Evolutionary conservation across 2,329 filamentous ascomycete genomes (phyloP).

Genomic region (Alternaria arbusti): DNA sequence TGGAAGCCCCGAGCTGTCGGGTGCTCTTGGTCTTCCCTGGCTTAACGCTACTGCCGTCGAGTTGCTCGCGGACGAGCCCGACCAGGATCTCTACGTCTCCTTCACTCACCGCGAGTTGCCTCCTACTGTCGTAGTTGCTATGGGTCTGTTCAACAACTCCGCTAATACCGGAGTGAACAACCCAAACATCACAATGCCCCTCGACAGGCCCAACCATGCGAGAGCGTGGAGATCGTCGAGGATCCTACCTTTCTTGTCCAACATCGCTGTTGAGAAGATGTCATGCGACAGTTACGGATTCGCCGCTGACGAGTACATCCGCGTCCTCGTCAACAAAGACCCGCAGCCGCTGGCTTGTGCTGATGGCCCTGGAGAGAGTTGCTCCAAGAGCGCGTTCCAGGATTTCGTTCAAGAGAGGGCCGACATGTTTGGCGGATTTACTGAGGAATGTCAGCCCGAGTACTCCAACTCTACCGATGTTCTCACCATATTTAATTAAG

Average conservation of each 20-base stretch:
- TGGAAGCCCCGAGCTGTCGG: constrained; percentile 60
- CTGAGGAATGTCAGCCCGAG: constrained; percentile 51
- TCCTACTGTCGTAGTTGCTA: constrained; percentile 69
- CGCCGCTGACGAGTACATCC: constrained; percentile 57
- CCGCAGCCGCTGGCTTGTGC: constrained; percentile 58
- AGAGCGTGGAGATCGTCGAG: constrained; percentile 69
- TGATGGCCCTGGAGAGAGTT: constrained; percentile 60
- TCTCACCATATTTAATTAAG: constrained; percentile 27
- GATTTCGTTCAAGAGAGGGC: constrained; percentile 53
- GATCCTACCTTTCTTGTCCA: constrained; percentile 69
- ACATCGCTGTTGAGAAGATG: constrained; percentile 70
- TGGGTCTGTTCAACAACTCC: constrained; percentile 75
- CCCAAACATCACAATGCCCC: constrained; percentile 70
- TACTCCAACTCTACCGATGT: constrained; percentile 54
- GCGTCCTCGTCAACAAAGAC: constrained; percentile 59
- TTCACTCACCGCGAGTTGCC: constrained; percentile 75
- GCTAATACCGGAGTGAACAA: constrained; percentile 59
- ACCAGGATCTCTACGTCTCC: constrained; percentile 69
- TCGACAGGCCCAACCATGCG: constrained; percentile 66
- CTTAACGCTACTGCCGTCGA: constrained; percentile 65
- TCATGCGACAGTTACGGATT: constrained; percentile 67
- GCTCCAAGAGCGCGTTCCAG: constrained; percentile 52
- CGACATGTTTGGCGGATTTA: constrained; percentile 53
- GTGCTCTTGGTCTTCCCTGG: constrained; percentile 70
- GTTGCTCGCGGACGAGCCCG: constrained; percentile 52